Evolutionary conservation across 495 filamentous ascomycete genomes (phyloP).

Genomic region (Neurospora sp.): DNA sequence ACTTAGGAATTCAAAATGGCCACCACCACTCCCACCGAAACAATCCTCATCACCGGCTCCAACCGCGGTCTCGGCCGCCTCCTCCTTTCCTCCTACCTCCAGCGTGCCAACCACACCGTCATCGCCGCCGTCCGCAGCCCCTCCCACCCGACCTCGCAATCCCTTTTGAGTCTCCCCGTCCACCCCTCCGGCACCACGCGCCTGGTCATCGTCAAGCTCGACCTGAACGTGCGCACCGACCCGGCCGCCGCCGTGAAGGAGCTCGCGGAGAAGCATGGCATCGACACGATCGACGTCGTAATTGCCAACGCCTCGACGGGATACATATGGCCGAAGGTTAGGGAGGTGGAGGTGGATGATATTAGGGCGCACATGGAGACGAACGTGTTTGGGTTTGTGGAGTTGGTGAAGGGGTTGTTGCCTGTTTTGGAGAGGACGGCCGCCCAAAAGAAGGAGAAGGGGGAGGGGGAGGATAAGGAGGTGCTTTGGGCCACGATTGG

Average conservation of each 20-base stretch:
- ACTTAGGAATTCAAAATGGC: neutral
- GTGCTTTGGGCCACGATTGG: slow-evolving; percentile 25
- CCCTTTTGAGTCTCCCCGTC: slow-evolving; percentile 14
- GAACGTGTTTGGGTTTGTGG: slow-evolving; percentile 21
- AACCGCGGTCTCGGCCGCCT: slow-evolving; percentile 24
- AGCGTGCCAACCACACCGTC: slow-evolving; percentile 20
- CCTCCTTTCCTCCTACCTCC: slow-evolving; percentile 18
- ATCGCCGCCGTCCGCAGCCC: slow-evolving; percentile 28
- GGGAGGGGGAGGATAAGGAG: slow-evolving; percentile 11
- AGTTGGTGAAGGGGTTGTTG: neutral
- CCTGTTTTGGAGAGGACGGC: neutral
- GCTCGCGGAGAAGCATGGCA: slow-evolving; percentile 10
- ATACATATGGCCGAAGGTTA: slow-evolving; percentile 20
- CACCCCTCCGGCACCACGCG: slow-evolving; percentile 5
- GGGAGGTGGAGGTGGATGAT: slow-evolving; percentile 19
- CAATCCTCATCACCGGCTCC: slow-evolving; percentile 24
- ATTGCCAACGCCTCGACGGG: slow-evolving; percentile 24
- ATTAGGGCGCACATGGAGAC: slow-evolving; percentile 19
- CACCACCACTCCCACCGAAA: neutral
- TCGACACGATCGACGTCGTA: slow-evolving; percentile 20
- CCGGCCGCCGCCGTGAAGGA: slow-evolving; percentile 10
- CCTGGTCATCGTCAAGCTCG: slow-evolving; percentile 22
- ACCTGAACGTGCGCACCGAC: slow-evolving; percentile 12
- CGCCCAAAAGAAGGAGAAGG: neutral
- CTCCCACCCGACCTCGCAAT: slow-evolving; percentile 8